Evolutionary conservation across 2,329 filamentous ascomycete genomes (phyloP).

Genomic region (Scorias spongiosa): DNA sequence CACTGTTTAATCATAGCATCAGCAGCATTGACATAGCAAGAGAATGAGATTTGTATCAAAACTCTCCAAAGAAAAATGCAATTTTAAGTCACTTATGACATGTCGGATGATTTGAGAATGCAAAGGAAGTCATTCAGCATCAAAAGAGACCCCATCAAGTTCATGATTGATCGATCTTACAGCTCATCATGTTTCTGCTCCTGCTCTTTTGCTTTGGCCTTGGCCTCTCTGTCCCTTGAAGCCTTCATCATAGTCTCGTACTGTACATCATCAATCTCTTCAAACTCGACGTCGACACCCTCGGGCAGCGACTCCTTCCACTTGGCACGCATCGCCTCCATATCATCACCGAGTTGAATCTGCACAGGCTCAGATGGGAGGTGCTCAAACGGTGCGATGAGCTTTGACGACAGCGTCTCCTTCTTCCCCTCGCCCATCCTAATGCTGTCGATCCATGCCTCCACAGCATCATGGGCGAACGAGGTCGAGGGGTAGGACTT

Average conservation of each 20-base stretch:
- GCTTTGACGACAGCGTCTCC: conserved; percentile 1
- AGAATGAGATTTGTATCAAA: too few relatives aligned
- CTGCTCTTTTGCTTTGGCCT: conserved; percentile 6
- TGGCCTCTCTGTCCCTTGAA: conserved; percentile 2
- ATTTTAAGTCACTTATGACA: too few relatives aligned
- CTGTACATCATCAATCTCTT: conserved; percentile 20
- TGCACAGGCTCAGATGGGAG: conserved; percentile 7
- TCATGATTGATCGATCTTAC: conserved; percentile 3
- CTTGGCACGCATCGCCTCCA: background rate
- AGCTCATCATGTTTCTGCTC: conserved; percentile 13
- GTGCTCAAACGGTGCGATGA: conserved; percentile 3
- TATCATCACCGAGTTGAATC: conserved; percentile 10
- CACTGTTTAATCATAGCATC: too few relatives aligned
- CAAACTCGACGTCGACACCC: conserved; percentile 18
- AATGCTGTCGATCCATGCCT: conserved; percentile 82
- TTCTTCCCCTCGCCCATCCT: conserved; percentile 69
- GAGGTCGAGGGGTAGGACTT: conserved; percentile 46
- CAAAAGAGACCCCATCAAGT: too few relatives aligned
- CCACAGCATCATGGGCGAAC: conserved; percentile 43
- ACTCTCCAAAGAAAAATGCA: too few relatives aligned
- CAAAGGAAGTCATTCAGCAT: too few relatives aligned
- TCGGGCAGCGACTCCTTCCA: conserved; percentile 10
- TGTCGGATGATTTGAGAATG: too few relatives aligned
- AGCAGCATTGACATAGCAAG: too few relatives aligned
- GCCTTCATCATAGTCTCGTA: conserved; percentile 17